Percentiles rank a stretch among this genome's conserved stretches.
These are phyloP conservation scores for Boletus sensibilis DNA, from an alignment of 768 basidiomycete species.

Conservation along the genomic window DNA sequence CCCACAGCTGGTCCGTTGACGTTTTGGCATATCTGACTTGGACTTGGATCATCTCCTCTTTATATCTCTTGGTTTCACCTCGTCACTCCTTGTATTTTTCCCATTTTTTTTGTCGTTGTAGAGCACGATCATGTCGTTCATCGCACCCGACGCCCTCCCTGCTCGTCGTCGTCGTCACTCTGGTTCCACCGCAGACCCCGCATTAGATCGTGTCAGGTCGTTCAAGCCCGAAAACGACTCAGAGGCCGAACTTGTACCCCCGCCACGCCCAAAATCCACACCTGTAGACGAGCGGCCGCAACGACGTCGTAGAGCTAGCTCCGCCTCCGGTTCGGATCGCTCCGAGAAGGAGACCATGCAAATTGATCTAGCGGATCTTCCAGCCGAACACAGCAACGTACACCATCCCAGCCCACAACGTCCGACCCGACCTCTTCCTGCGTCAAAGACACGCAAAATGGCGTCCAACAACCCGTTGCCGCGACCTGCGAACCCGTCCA, in stretches of 20 bases:
- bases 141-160: slow-evolving; percentile 10
- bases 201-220: slow-evolving; percentile 20
- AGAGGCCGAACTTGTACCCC: slow-evolving; percentile 41
- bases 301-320: slow-evolving; percentile 46
- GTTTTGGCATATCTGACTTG: neutral
- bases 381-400: neutral
- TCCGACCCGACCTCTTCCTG: slow-evolving; percentile 64
- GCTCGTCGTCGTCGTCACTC: slow-evolving; percentile 64
- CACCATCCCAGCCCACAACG: slow-evolving; percentile 39
- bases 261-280: slow-evolving; percentile 73
- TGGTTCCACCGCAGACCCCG: slow-evolving; percentile 44
- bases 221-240: slow-evolving; percentile 19
- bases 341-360: slow-evolving; percentile 35
- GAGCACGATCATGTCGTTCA: slow-evolving; percentile 16
- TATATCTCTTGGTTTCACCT: neutral
- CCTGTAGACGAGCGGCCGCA: slow-evolving; percentile 60
- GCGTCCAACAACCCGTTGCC: slow-evolving; percentile 46
- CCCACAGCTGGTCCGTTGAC: neutral
- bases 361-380: slow-evolving; percentile 16
- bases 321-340: slow-evolving; percentile 36
- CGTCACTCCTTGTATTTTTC: slow-evolving; percentile 2
- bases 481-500: slow-evolving; percentile 63
- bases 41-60: neutral
- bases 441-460: slow-evolving; percentile 56
- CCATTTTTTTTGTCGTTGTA: neutral